Evolutionary conservation across 345 rosid species (phyloP).

Genomic region (Eucalyptus regnans): DNA sequence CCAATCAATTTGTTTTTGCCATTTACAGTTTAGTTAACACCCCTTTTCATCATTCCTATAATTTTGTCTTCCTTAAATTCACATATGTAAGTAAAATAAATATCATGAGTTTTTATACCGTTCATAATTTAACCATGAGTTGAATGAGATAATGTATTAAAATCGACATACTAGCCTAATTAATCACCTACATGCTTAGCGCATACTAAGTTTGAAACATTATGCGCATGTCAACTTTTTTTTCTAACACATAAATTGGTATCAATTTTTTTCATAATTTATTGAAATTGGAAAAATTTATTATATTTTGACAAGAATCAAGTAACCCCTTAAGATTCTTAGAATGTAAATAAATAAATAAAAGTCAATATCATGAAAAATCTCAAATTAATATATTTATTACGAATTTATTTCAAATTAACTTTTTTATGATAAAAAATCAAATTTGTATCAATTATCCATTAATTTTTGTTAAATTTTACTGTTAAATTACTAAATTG

Average conservation of each 20-base stretch:
- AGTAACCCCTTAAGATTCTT: background rate
- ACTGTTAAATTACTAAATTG: accelerated
- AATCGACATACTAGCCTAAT: accelerated
- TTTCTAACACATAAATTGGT: background rate
- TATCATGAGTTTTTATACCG: accelerated
- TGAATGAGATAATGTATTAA: background rate
- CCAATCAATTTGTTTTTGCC: background rate
- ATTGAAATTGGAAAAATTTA: background rate
- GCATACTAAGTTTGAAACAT: background rate
- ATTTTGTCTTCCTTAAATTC: background rate
- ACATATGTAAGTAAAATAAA: background rate
- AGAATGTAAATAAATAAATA: background rate
- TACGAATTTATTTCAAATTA: accelerated
- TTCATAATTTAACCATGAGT: accelerated
- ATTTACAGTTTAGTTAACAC: background rate
- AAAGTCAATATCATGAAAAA: accelerated
- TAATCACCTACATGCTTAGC: accelerated
- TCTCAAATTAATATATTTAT: accelerated
- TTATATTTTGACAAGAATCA: accelerated
- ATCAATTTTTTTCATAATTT: background rate
- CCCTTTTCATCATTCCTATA: background rate
- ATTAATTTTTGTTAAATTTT: too few relatives aligned
- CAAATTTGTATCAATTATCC: accelerated
- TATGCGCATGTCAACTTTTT: accelerated
- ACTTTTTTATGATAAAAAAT: too few relatives aligned